phyloP scores from a whole-genome alignment of 2,329 filamentous ascomycete genomes.

The Clonostachys chloroleuca region DNA sequence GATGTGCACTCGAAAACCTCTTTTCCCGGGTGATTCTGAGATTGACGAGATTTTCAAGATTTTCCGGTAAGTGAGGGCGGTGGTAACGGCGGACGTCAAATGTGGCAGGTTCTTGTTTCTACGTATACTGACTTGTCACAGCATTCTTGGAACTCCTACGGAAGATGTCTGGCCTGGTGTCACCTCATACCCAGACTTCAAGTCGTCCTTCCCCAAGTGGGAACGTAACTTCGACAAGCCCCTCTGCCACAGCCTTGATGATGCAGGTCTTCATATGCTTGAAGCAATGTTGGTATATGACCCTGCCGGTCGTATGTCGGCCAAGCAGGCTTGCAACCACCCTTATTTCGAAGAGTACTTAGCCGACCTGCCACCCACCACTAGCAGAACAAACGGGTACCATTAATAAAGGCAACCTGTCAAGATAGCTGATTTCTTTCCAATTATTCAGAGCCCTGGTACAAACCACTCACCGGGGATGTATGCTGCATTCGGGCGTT shows the following conservation, averaged over 20 bases:
- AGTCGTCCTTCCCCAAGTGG: slow-evolving; percentile 90
- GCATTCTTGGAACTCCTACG: slow-evolving; percentile 75
- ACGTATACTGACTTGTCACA: slow-evolving; percentile 17
- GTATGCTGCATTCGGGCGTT: no score
- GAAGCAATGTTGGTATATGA: slow-evolving; percentile 79
- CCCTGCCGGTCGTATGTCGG: slow-evolving; percentile 80
- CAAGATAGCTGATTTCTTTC: no score
- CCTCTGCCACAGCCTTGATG: slow-evolving; percentile 70
- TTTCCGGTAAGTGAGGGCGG: slow-evolving; percentile 61
- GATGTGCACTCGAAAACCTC: slow-evolving; percentile 90
- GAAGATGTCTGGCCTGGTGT: slow-evolving; percentile 86
- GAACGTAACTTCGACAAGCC: slow-evolving; percentile 60
- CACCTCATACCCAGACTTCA: slow-evolving; percentile 93
- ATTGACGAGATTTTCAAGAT: slow-evolving; percentile 40
- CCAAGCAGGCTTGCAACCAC: slow-evolving; percentile 81
- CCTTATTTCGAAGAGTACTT: slow-evolving; percentile 65
- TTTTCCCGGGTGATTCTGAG: slow-evolving; percentile 86
- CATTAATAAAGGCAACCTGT: no score
- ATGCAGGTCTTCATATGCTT: slow-evolving; percentile 63
- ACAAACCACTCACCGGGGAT: no score
- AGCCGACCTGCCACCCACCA: no score
- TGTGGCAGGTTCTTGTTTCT: not conserved
- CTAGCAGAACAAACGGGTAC: no score
- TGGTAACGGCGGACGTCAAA: not conserved
- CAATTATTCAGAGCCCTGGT: no score